Evolutionary conservation across 495 filamentous ascomycete genomes (phyloP), one percentile per base, ranked within the genome.

Genomic region (Pseudoneurospora amorphoporcata): DNA sequence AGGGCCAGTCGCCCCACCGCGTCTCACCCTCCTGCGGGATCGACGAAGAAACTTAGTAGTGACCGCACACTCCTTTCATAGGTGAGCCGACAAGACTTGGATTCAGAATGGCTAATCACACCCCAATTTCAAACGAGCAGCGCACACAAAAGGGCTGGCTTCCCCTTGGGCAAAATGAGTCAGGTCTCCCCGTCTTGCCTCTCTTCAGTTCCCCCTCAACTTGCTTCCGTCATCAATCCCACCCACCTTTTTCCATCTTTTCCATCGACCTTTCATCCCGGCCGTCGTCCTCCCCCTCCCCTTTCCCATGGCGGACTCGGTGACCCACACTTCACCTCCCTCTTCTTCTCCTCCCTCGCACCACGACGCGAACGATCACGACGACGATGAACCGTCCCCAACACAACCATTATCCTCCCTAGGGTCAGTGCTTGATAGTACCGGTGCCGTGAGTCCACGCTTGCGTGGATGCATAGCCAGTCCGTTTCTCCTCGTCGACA

Each of bases 341-440:
- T 8, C 53, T n/a, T n/a, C n/a, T n/a, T 29, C 53, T 23, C 47
- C 47, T 32, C 53, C 53, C 53, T 61, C 53, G 23, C 29, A 35
- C 29, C 10, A 14, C 53, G 29, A 32, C 29, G 29, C 53, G 7
- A 35, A 16, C 0, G 14, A 8, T 8, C 12, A 4, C 53, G 6
- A 35, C 53, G 23, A 35, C 29, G 29, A 35, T 35, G 53, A 61
- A 35, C 12, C 6, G 12, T 8, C 5, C 12, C 6, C 71, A 43
- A 72, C 35, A 39, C 71, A 72, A 69, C 71, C 71, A 69, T 69
- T 53, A 2, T 72, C 58, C 35, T 32, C 9, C 23, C 32, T 3
- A 72, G 71, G 41, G 71, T 72, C 65, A 72, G 71, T 72, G 53
- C 53, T 35, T 61, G 53, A 61, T 72, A 38, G 61, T 72, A 72